Base-by-base conservation (phyloP, 495 filamentous ascomycete species). In the Umbilicaria muhlenbergii region DNA sequence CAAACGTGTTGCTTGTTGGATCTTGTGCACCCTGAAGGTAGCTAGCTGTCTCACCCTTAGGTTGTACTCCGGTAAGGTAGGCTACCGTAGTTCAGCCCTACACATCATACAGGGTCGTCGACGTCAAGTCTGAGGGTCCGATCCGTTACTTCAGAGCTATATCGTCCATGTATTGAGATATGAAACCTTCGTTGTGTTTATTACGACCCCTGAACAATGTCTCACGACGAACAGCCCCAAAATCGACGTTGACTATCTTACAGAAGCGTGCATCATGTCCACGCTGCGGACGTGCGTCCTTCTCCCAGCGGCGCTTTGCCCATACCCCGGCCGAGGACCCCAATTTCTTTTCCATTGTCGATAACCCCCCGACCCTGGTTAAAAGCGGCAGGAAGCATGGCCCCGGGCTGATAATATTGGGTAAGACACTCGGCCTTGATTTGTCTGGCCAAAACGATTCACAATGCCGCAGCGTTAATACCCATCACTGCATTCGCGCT, bases 401-500 rank as follows among this genome's bases (percentile, higher is more conserved):
- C 5, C 77, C 78, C 0, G 87, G 88, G 0, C 69, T 94, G 11
- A 79, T 92, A 36, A 67, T 94, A 42, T 70, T 95, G 11, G 80
- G 80, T 85, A 64, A 33, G 36, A 31, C 24, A 17, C 28, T 17
- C 24, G 40, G 34, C 32, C n/a, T 24, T 19, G 0, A 3, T 13
- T 32, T 6, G 24, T 28, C 24, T 28, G 24, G 6, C 24, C 24
- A 16, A 12, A 11, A 2, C 8, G 17, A 15, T 11, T 54, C 3
- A 34, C n/a, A 38, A 8, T n/a, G n/a, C 13, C 37, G 24, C 52
- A 87, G 86, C 86, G 31, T 58, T 91, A 36, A 96, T 98, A 48
- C 91, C 91, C 32, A 66, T 92, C 36, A 94, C 86, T 5, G 81
- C 91, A 39, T 94, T 98, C 60, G 67, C 67, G 49, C 78, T 98